A percentile compares a stretch with the other conserved stretches of the same genome.
Evolutionary conservation across 1,139 yeast genomes (phyloP).

Genomic region (Yamadazyma siamensis): DNA sequence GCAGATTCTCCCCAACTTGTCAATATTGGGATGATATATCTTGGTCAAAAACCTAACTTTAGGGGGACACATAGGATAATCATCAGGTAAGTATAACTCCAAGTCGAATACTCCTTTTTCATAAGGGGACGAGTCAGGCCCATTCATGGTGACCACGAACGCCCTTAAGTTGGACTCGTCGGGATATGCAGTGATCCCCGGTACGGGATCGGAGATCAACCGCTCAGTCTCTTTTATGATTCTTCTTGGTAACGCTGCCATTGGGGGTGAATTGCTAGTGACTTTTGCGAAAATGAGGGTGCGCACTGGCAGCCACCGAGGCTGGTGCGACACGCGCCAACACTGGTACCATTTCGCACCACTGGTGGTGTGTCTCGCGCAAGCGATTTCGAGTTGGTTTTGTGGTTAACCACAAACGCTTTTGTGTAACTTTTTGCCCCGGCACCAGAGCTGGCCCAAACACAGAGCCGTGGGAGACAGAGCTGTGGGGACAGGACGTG

Average conservation of each 20-base stretch:
- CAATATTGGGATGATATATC: conserved; percentile 96
- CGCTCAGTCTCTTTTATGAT: conserved; percentile 94
- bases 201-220: conserved; percentile 89
- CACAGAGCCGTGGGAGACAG: too few species aligned
- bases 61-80: conserved; percentile 92
- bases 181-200: conserved; percentile 91
- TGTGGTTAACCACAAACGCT: too few species aligned
- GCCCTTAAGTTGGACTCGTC: conserved; percentile 91
- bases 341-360: too few species aligned
- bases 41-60: conserved; percentile 88
- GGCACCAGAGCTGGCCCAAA: too few species aligned
- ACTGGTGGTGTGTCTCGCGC: too few species aligned
- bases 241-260: conserved; percentile 79
- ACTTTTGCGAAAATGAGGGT: too few species aligned
- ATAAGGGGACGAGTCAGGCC: conserved; percentile 84
- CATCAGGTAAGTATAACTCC: conserved; percentile 82
- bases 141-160: conserved; percentile 81
- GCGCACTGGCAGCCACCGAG: too few species aligned
- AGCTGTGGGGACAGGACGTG: too few species aligned
- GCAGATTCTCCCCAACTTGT: conserved; percentile 91
- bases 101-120: conserved; percentile 74
- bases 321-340: too few species aligned
- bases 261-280: too few species aligned
- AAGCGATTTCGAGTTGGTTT: too few species aligned
- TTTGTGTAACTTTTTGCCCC: too few species aligned